Base-by-base conservation (phyloP, 345 rosid species). In the Mangifera indica region DNA sequence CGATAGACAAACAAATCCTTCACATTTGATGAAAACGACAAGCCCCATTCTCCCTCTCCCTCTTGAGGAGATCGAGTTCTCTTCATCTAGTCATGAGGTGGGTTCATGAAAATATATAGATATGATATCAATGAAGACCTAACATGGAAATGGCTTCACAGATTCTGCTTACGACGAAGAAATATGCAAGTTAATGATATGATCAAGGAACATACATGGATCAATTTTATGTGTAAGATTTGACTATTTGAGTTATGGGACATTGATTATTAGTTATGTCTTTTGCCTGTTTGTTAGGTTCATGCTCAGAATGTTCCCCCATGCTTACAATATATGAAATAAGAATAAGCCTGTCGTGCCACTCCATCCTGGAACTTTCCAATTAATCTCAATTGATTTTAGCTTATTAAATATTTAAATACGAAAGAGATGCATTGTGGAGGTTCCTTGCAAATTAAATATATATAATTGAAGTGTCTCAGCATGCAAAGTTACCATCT, bases 221-320 rank as follows among this genome's bases (percentile, higher is more conserved):
- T 45, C 48, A 56, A 72, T 44, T n/a, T 60, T 25, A 45, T n/a
- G 48, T 24, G 61, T 8, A 53, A 67, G 54, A 45, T 63, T 60
- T 52, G 74, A 72, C 61, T 51, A 37, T 51, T 52, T 51, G 68
- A 59, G 71, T 66, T 26, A 67, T 52, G 77, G 69, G 58, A 68
- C 77, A 61, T 49, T 5, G 14, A 60, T 74, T 52, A 74, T 74
- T 40, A 7, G 66, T 40, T 40, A 67, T 67, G 77, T 67, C 54
- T 44, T 26, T 59, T 37, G 1, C 26, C 58, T 66, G 58, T 46
- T 46, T 58, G 60, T 17, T 64, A 10, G 63, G 18, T 42, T 65
- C 34, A 42, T 37, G 61, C 12, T 44, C 21, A 15, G 24, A 73
- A 65, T 67, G 62, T 74, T 60, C 58, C 62, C 63, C 72, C 72